Base-by-base conservation (phyloP, 331 rosid species). In the Ulmus americana region DNA sequence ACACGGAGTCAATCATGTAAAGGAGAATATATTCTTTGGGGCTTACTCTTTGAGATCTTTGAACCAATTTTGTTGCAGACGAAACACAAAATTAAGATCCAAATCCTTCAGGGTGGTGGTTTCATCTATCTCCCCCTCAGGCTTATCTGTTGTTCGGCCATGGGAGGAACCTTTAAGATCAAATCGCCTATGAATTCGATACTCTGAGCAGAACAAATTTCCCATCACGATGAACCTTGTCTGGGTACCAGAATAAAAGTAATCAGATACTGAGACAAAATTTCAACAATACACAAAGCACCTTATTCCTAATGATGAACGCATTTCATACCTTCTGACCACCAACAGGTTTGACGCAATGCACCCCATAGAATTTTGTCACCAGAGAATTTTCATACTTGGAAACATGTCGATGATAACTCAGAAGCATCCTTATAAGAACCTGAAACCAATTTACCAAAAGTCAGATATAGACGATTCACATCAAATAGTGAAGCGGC, bases 121-220 rank as follows among this genome's bases (percentile, higher is more conserved):
- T 80, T 94, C 99, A 65, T 94, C 97, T 66, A 94, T 87, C 75
- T 94, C 99, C 16, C 85, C 91, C 75, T 87, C 91, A 5, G 96
- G 84, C 74, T 84, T 94, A 71, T 77, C 92, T 6, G 97, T 87
- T 47, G 87, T 82, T 7, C 99, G 95, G 42, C 99, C 99, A 74
- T 90, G 90, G 16, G 99, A 94, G 49, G 99, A 94, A 67, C 99
- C 99, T 70, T 94, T 94, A 67, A 94, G 72, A 79, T 94, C 99
- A 67, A 94, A 94, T 67, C 99, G 83, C 69, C 96, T 76, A 76
- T 94, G 99, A 66, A 94, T 87, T 48, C 95, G 90, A 62, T 94
- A 94, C 58, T 89, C 97, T 0, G 99, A 94, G 83, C 99, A 94
- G 89, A 94, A 94, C 76, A 94, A 85, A 73, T 94, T 94, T 66